Conservation (phyloP, 2,329 filamentous ascomycete genomes). For the Alternaria sp. region DNA sequence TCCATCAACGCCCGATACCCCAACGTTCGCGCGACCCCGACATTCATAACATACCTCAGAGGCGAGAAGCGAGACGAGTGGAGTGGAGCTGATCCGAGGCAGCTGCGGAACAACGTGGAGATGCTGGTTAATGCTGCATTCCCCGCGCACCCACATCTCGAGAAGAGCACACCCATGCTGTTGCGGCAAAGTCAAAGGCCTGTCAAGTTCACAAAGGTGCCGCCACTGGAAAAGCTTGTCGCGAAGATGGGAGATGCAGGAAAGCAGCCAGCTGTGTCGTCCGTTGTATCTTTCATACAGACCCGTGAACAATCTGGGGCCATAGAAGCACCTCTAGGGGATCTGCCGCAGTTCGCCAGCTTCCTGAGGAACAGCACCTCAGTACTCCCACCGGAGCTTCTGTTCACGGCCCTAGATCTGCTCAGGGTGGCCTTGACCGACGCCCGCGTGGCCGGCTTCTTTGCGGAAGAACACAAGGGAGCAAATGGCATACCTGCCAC, state of each 20-base stretch:
- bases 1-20: constrained; percentile 66
- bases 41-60: constrained; percentile 83
- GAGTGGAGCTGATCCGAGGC: constrained; percentile 74
- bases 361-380: constrained; percentile 65
- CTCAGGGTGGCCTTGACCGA: constrained; percentile 80
- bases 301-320: constrained; percentile 63
- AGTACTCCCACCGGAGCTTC: constrained; percentile 65
- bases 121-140: constrained; percentile 77
- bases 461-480: constrained; percentile 70
- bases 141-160: constrained; percentile 76
- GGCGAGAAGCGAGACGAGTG: constrained; percentile 80
- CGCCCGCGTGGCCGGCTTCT: constrained; percentile 78
- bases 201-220: constrained; percentile 78
- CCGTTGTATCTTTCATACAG: constrained; percentile 74
- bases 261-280: constrained; percentile 65
- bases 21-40: constrained; percentile 78
- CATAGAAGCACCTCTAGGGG: constrained; percentile 72
- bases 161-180: constrained; percentile 73
- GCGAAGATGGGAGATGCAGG: constrained; percentile 74
- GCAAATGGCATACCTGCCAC: constrained; percentile 58
- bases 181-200: constrained; percentile 68
- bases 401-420: constrained; percentile 87
- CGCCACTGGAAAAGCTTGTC: constrained; percentile 81
- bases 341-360: constrained; percentile 68
- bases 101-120: constrained; percentile 73